Conservation (phyloP, 345 rosid species). For the Moricandia arvensis region DNA sequence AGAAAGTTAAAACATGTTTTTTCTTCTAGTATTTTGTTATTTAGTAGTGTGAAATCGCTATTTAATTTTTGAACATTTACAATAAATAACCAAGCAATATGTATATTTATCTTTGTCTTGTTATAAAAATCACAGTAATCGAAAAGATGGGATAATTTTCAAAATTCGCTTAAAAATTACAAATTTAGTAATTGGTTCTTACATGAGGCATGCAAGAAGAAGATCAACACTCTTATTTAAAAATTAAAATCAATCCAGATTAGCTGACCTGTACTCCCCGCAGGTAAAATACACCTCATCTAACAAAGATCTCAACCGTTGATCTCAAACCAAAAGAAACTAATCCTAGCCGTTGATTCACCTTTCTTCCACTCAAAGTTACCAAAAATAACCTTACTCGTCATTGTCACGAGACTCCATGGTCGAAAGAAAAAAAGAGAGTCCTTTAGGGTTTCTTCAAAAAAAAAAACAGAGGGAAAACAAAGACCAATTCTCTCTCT, state of each 20-base stretch:
- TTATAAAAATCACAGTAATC: conserved; percentile 8
- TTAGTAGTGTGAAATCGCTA: neutral
- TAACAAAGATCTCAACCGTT: conserved; percentile 22
- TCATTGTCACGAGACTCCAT: conserved; percentile 20
- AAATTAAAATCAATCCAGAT: conserved; percentile 14
- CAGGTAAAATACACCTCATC: conserved; percentile 31
- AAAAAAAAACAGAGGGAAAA: conserved; percentile 11
- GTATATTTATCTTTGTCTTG: neutral
- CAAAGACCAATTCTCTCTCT: neutral
- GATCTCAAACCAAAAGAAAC: neutral
- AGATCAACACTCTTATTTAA: neutral
- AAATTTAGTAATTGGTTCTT: conserved; percentile 30
- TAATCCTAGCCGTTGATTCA: conserved; percentile 14
- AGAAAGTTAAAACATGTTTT: neutral
- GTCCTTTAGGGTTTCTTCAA: conserved; percentile 26
- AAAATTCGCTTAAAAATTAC: neutral
- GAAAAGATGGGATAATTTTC: conserved; percentile 21
- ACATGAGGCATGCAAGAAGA: conserved; percentile 20
- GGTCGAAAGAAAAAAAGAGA: neutral
- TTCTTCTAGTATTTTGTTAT: neutral
- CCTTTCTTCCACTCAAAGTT: conserved; percentile 18
- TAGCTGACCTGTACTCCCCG: conserved; percentile 36
- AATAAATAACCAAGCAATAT: neutral
- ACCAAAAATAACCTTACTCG: conserved; percentile 19
- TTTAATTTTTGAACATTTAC: neutral